phyloP scores from a whole-genome alignment of 495 filamentous ascomycete species.

The Friedmanniomyces simplex region DNA sequence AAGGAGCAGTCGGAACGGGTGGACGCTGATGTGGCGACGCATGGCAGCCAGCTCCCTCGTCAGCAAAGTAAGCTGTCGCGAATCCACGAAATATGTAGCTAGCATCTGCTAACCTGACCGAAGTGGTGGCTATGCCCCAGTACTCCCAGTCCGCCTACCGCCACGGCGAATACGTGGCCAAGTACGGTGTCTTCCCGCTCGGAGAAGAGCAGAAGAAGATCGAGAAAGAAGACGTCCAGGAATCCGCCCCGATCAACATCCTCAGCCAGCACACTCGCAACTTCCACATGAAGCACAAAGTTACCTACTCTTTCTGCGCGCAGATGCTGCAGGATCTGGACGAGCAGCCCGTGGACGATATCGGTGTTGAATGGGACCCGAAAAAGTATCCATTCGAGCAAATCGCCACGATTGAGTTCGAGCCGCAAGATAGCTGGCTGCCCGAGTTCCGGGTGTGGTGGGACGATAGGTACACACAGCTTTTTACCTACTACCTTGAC shows the following conservation, averaged over 20 bases:
- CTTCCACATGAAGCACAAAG: slow-evolving; percentile 37
- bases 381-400: slow-evolving; percentile 42
- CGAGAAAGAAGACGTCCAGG: slow-evolving; percentile 34
- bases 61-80: slow-evolving; percentile 11
- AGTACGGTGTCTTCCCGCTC: slow-evolving; percentile 37
- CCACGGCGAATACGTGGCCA: slow-evolving; percentile 40
- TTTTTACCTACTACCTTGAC: no score
- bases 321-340: slow-evolving; percentile 39
- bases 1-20: slow-evolving; percentile 34
- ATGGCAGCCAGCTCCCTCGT: slow-evolving; percentile 11
- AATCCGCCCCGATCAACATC: slow-evolving; percentile 34
- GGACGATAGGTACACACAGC: no score
- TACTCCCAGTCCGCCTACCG: slow-evolving; percentile 42
- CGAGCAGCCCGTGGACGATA: slow-evolving; percentile 41
- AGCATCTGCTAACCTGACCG: slow-evolving; percentile 23
- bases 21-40: slow-evolving; percentile 31
- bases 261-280: slow-evolving; percentile 33
- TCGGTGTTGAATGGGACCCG: slow-evolving; percentile 39
- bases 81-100: not conserved
- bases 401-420: slow-evolving; percentile 36
- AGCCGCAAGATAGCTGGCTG: slow-evolving; percentile 37
- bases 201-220: slow-evolving; percentile 35
- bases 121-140: slow-evolving; percentile 36
- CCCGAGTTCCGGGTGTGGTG: slow-evolving; percentile 29
- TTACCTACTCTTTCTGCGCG: slow-evolving; percentile 38